Percentiles rank a stretch among this genome's conserved stretches.
These are phyloP conservation scores for Hypomontagnella submonticulosa DNA, from an alignment of 495 filamentous ascomycete genomes.

Conservation along the genomic window DNA sequence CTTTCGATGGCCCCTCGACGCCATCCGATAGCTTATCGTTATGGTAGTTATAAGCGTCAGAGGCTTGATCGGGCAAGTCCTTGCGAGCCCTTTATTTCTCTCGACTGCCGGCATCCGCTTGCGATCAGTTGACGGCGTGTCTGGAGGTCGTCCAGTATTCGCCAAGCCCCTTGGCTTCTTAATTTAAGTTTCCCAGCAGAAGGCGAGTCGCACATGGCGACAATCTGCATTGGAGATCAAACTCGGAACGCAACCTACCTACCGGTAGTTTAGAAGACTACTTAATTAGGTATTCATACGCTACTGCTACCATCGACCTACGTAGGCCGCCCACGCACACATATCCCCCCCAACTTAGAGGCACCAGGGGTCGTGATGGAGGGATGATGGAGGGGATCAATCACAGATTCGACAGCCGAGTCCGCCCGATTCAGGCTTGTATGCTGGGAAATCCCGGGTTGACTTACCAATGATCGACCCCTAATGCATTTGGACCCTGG, in stretches of 20 bases:
- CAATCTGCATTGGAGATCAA: slow-evolving; percentile 43
- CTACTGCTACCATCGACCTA: slow-evolving; percentile 11
- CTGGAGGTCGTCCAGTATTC: slow-evolving; percentile 7
- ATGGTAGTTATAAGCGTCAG: slow-evolving; percentile 37
- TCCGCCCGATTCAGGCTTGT: slow-evolving; percentile 37
- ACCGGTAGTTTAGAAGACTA: slow-evolving; percentile 38
- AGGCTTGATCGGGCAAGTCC: slow-evolving; percentile 47
- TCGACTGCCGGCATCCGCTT: slow-evolving; percentile 39
- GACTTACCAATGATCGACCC: slow-evolving; percentile 44
- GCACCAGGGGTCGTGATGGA: slow-evolving; percentile 25
- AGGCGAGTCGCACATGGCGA: slow-evolving; percentile 40
- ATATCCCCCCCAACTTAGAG: slow-evolving; percentile 18
- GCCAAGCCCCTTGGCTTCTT: slow-evolving; percentile 9
- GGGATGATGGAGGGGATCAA: slow-evolving; percentile 1
- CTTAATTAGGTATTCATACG: slow-evolving; percentile 40
- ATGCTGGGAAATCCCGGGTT: slow-evolving; percentile 40
- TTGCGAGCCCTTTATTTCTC: slow-evolving; percentile 38
- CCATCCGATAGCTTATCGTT: slow-evolving; percentile 40
- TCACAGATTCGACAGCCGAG: slow-evolving; percentile 36
- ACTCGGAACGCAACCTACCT: slow-evolving; percentile 37
- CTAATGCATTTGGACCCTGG: slow-evolving; percentile 39
- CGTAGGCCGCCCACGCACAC: slow-evolving; percentile 29
- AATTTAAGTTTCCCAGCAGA: slow-evolving; percentile 29
- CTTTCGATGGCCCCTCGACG: background rate
- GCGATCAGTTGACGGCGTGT: slow-evolving; percentile 24